Percentiles rank a stretch among this genome's conserved stretches.
These are phyloP conservation scores for Globisporangium nodosum DNA, from an alignment of 352 stramenopile species.

Conservation along the genomic window DNA sequence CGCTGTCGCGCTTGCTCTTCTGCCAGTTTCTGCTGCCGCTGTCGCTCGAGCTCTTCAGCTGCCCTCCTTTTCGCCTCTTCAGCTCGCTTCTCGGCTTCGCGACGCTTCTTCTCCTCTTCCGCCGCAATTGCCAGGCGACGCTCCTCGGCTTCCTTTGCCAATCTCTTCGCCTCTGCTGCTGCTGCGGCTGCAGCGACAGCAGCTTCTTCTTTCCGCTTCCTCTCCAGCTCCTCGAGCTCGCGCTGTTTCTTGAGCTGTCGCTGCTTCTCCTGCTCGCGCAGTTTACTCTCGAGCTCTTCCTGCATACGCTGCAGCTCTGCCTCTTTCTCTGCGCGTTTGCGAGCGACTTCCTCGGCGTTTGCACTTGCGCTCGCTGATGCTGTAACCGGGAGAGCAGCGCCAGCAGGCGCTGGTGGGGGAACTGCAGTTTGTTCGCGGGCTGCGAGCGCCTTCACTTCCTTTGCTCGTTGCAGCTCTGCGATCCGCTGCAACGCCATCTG, in stretches of 20 bases:
- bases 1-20: conserved; percentile 32
- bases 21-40: conserved; percentile 35
- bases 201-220: conserved; percentile 24
- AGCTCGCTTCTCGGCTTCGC: conserved; percentile 19
- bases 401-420: conserved; percentile 2
- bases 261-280: conserved; percentile 12
- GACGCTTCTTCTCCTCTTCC: conserved; percentile 36
- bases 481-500: conserved; percentile 47
- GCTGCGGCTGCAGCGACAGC: conserved; percentile 6
- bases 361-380: conserved; percentile 6
- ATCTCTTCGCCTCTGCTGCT: conserved; percentile 3
- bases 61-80: conserved; percentile 33
- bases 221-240: conserved; percentile 15
- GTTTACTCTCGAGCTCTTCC: conserved; percentile 9
- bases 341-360: conserved; percentile 17
- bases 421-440: conserved; percentile 21
- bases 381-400: conserved; percentile 7
- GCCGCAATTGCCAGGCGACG: conserved; percentile 19
- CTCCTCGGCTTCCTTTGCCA: conserved; percentile 17
- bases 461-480: conserved; percentile 35
- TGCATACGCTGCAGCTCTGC: conserved; percentile 14
- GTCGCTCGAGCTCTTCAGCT: conserved; percentile 34
- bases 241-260: conserved; percentile 6
- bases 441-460: conserved; percentile 35
- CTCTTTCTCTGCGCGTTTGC: conserved; percentile 27